Evolutionary conservation across 192 early-diverging fungal genomes (phyloP).

Genomic region (Funneliformis geosporum): DNA sequence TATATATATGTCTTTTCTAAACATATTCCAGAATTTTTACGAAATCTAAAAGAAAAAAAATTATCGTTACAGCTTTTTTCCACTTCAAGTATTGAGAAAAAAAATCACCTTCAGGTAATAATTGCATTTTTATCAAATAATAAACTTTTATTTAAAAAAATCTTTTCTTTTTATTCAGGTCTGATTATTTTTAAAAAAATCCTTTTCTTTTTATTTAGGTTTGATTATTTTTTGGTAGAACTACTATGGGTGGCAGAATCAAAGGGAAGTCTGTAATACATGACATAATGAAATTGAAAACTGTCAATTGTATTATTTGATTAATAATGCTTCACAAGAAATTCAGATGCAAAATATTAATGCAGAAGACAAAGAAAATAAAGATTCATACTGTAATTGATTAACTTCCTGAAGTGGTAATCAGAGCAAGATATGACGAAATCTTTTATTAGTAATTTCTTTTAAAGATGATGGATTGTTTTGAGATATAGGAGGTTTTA

Average conservation of each 20-base stretch:
- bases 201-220: background rate
- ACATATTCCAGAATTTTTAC: background rate
- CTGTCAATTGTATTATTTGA: background rate
- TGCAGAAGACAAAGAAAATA: background rate
- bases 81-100: conserved; percentile 1
- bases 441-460: background rate
- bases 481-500: too few species aligned
- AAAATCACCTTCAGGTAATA: background rate
- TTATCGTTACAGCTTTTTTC: background rate
- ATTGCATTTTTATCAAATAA: too few species aligned
- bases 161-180: too few species aligned
- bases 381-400: background rate
- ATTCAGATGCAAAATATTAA: background rate
- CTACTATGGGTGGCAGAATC: background rate
- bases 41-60: background rate
- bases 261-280: background rate
- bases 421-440: background rate
- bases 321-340: conserved; percentile 3
- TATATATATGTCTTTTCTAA: background rate
- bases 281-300: background rate
- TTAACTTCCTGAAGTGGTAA: background rate
- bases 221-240: background rate
- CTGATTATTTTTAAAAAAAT: too few species aligned
- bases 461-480: too few species aligned
- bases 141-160: too few species aligned